Conservation (phyloP, 345 rosid genomes). For the Salix purpurea region DNA sequence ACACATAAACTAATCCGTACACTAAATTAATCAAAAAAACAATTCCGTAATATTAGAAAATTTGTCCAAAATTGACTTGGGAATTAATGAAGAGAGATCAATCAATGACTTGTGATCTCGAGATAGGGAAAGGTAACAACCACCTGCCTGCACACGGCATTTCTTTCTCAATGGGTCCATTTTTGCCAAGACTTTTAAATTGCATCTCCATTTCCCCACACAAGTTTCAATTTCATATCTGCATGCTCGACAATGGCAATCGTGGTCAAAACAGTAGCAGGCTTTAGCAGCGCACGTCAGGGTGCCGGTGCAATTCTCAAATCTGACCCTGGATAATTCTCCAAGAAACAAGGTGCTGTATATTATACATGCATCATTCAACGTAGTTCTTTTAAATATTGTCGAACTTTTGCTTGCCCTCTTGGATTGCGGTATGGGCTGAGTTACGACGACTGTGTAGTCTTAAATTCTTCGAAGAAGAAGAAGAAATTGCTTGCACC, state of each 20-base stretch:
- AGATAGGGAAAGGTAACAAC: neutral
- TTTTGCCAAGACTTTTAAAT: neutral
- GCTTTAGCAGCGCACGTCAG: neutral
- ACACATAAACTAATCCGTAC: too few species aligned
- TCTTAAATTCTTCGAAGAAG: too few species aligned
- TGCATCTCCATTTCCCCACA: neutral
- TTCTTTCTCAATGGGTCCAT: neutral
- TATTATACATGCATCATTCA: neutral
- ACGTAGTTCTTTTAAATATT: neutral
- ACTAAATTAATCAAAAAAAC: too few species aligned
- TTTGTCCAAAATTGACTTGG: neutral
- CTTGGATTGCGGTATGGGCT: neutral
- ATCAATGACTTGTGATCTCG: too few species aligned
- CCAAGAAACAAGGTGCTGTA: neutral
- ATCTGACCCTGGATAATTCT: neutral
- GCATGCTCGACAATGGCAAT: neutral
- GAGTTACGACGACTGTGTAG: too few species aligned
- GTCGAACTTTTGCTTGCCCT: neutral
- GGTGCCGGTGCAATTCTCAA: neutral
- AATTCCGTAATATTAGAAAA: too few species aligned
- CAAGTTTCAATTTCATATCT: too few species aligned
- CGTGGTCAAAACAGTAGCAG: neutral
- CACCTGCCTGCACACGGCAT: neutral
- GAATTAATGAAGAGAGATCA: neutral
- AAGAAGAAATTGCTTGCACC: neutral